Percentiles rank a stretch among this genome's conserved stretches.
Evolutionary conservation across 1,139 yeast genomes (phyloP).

Genomic region (Spathaspora sp.): DNA sequence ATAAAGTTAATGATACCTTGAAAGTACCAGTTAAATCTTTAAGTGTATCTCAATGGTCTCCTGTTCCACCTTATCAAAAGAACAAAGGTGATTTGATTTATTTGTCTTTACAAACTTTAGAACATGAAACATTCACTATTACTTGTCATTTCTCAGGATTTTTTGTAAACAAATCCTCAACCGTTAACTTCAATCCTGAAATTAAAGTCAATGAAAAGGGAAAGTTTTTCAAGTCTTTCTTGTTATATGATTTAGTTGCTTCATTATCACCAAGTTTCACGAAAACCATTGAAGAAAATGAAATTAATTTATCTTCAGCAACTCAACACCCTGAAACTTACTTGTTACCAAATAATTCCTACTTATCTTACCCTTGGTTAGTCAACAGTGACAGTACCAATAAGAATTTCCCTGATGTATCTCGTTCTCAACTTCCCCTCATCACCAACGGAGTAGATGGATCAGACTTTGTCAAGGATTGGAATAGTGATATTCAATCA

Average conservation of each 20-base stretch:
- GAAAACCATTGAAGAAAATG: constrained; percentile 38
- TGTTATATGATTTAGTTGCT: constrained; percentile 54
- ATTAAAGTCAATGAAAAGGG: constrained; percentile 44
- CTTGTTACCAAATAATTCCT: constrained; percentile 58
- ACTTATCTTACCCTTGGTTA: constrained; percentile 77
- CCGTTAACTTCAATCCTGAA: constrained; percentile 67
- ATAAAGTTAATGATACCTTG: constrained; percentile 23
- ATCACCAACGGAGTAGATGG: constrained; percentile 59
- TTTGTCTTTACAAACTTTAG: constrained; percentile 72
- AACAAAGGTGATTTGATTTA: constrained; percentile 79
- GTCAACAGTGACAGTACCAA: constrained; percentile 32
- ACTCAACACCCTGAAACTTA: constrained; percentile 57
- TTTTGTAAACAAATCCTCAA: constrained; percentile 68
- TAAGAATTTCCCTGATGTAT: constrained; percentile 51
- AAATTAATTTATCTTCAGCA: constrained; percentile 39
- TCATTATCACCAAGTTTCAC: constrained; percentile 55
- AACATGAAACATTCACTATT: constrained; percentile 74
- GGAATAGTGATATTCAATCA: constrained; percentile 90
- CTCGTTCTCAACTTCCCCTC: constrained; percentile 60
- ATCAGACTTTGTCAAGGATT: constrained; percentile 62
- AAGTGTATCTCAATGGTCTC: constrained; percentile 81
- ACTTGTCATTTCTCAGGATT: constrained; percentile 82
- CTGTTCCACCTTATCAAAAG: constrained; percentile 67
- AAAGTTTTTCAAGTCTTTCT: constrained; percentile 36
- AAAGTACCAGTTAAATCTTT: constrained; percentile 52